Evolutionary conservation across 2,329 filamentous ascomycete genomes (phyloP), one percentile per base, ranked within the genome.

Genomic region (Hyphodiscus sp.): DNA sequence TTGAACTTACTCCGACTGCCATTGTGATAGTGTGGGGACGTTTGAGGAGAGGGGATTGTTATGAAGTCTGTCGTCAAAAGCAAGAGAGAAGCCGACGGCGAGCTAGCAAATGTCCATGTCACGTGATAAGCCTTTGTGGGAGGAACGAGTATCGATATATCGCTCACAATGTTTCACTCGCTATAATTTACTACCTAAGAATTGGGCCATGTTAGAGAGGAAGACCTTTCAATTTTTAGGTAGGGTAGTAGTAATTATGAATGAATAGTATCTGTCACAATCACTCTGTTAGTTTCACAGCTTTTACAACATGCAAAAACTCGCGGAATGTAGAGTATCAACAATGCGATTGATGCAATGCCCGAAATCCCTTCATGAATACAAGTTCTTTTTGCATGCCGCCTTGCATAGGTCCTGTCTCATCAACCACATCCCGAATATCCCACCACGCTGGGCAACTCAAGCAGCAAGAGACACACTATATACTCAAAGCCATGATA

Each of bases 401-500:
- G n/a, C 41, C 20, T 26, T 19, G 18, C 45, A 29, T 46, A 29
- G 20, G 10, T 16, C 8, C 51, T 48, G 26, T 20, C 29, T 47
- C 41, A 48, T 49, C 47, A 43, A 54, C 43, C 42, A 51, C 30
- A 47, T 20, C 42, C 41, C 29, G 26, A 16, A 47, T 47, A 44
- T 18, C 55, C 42, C 49, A 41, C 47, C 29, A 45, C 38, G 47
- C 46, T 33, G 15, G n/a, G 19, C 29, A 53, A 51, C 52, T 52
- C 50, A 38, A 48, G 47, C 47, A 51, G 45, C 46, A 47, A 45
- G 43, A 51, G 45, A 49, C 44, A 47, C 55, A 46, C 71, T 78
- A 91, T 80, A 90, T 85, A 79, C 87, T 91, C 73, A 99, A 78
- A 65, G 92, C 91, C 94, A 99, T 99, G 79, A 99, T 99, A 67